Evolutionary conservation across 805 yeast species (phyloP).

Genomic region (Candida loeiensis): DNA sequence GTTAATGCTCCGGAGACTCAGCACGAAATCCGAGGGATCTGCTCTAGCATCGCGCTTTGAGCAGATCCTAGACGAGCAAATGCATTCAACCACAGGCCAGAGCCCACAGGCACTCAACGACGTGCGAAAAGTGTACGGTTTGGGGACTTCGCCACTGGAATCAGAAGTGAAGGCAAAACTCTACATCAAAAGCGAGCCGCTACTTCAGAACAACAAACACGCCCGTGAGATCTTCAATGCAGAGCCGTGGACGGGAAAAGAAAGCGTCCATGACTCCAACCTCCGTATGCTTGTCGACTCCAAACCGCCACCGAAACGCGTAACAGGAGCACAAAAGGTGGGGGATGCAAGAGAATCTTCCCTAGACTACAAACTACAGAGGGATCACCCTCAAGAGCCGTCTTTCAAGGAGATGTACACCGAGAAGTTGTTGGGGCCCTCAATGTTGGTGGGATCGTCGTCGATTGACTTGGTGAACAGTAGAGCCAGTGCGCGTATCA

Average conservation of each 20-base stretch:
- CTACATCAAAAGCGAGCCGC: conserved; percentile 30
- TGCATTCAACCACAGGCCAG: background rate
- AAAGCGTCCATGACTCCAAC: conserved; percentile 42
- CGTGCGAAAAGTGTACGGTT: conserved; percentile 14
- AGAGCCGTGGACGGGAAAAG: conserved; percentile 60
- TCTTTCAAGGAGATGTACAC: conserved; percentile 58
- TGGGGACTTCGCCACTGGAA: background rate
- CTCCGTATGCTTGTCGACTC: conserved; percentile 55
- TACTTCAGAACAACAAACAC: conserved; percentile 26
- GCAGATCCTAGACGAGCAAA: conserved; percentile 25
- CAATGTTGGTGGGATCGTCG: conserved; percentile 41
- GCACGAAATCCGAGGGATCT: conserved; percentile 4
- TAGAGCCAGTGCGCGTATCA: conserved; percentile 72
- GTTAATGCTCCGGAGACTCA: background rate
- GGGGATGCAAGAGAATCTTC: conserved; percentile 59
- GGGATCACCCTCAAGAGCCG: conserved; percentile 29
- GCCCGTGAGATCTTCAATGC: conserved; percentile 37
- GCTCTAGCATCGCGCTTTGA: conserved; percentile 32
- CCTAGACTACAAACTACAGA: conserved; percentile 58
- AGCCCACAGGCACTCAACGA: conserved; percentile 4
- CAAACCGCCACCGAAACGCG: conserved; percentile 26
- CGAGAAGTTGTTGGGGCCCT: conserved; percentile 61
- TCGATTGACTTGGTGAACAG: conserved; percentile 55
- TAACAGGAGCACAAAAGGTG: background rate
- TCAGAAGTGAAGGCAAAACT: conserved; percentile 12